These are phyloP conservation scores for Maudiozyma bulderi DNA, from an alignment of 805 yeast genomes.

Conservation along the genomic window DNA sequence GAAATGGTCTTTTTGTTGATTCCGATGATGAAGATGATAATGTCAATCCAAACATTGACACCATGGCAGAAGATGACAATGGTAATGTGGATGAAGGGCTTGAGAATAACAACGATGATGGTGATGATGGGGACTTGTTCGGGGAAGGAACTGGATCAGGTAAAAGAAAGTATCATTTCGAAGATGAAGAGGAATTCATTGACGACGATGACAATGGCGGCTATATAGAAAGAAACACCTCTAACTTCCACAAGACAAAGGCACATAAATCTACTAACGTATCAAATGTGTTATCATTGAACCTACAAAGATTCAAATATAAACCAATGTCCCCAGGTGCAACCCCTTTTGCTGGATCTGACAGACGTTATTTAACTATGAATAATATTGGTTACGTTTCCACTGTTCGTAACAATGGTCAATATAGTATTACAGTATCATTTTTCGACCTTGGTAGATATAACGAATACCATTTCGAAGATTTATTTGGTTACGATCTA, in stretches of 20 bases:
- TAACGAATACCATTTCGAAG: conserved; percentile 80
- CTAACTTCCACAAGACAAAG: background rate
- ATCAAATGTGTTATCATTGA: background rate
- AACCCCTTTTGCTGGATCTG: conserved; percentile 64
- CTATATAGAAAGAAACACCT: conserved; percentile 17
- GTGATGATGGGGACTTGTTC: conserved; percentile 12
- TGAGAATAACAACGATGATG: conserved; percentile 7
- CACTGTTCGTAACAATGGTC: conserved; percentile 51
- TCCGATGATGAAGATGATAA: conserved; percentile 16
- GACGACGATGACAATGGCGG: conserved; percentile 59
- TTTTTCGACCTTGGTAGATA: conserved; percentile 72
- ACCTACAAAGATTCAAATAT: conserved; percentile 22
- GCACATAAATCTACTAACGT: background rate
- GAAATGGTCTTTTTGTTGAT: conserved; percentile 23
- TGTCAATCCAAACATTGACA: conserved; percentile 14
- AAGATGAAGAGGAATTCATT: conserved; percentile 35
- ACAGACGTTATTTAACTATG: conserved; percentile 71
- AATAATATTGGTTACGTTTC: conserved; percentile 75
- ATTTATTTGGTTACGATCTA: conserved; percentile 57
- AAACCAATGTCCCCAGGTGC: conserved; percentile 78
- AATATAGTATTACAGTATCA: conserved; percentile 71
- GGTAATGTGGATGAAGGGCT: conserved; percentile 6
- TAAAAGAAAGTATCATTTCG: conserved; percentile 27
- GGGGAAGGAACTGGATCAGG: conserved; percentile 20
- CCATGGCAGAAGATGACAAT: conserved; percentile 11